Conservation (phyloP, 73 alveolate species). For the Tetrahymena elliotti region DNA sequence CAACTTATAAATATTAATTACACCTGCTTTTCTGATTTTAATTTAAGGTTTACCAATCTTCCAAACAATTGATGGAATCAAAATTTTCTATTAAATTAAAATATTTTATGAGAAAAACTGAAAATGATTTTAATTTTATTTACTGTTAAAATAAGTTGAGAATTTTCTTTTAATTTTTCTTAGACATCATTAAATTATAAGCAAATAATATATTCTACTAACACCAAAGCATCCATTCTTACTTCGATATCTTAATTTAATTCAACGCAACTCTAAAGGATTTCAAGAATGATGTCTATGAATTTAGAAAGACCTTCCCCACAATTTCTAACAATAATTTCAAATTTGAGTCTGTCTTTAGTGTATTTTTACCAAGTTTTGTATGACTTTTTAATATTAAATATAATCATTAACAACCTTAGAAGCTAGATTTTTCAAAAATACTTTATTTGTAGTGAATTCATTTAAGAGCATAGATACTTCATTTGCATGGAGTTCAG, state of each 20-base stretch:
- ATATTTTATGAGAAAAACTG: not conserved
- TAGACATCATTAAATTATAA: constrained; percentile 44
- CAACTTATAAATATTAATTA: constrained; percentile 47
- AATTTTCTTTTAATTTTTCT: constrained; percentile 53
- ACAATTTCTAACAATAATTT: constrained; percentile 61
- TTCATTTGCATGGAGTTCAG: constrained; percentile 70
- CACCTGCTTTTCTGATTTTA: constrained; percentile 92
- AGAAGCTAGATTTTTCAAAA: not conserved
- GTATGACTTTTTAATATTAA: constrained; percentile 33
- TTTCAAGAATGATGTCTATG: constrained; percentile 58
- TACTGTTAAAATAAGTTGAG: constrained; percentile 55
- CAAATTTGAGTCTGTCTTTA: constrained; percentile 66
- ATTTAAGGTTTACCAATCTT: constrained; percentile 87
- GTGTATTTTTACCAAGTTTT: constrained; percentile 65
- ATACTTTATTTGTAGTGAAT: constrained; percentile 6
- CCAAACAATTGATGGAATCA: constrained; percentile 81
- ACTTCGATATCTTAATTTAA: constrained; percentile 71
- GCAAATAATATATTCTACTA: constrained; percentile 53
- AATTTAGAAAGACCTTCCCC: constrained; percentile 66
- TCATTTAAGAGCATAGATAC: constrained; percentile 62
- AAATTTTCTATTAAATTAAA: not conserved
- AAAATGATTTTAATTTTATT: constrained; percentile 13
- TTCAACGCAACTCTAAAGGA: constrained; percentile 62
- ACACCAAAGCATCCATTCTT: constrained; percentile 68
- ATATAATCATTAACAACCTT: too few relatives aligned